These are phyloP conservation scores for Pyrus bretschneideri DNA, from an alignment of 306 rosid species.

Conservation along the genomic window DNA sequence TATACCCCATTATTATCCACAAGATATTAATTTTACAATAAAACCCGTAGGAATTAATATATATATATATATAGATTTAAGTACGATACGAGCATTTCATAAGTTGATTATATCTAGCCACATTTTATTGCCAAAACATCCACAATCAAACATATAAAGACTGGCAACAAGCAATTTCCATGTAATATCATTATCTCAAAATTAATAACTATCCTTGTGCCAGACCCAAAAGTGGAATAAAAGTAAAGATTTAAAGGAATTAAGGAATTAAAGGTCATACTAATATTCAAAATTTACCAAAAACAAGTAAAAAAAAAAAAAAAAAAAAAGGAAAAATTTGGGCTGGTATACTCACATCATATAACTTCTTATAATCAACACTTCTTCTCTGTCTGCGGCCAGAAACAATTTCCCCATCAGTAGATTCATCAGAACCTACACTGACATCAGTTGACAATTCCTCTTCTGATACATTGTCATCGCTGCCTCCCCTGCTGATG, in stretches of 20 bases:
- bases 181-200: background rate
- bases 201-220: background rate
- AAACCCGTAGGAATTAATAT: background rate
- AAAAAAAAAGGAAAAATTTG: background rate
- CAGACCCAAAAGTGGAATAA: background rate
- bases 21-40: background rate
- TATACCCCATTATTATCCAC: background rate
- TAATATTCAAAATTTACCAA: background rate
- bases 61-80: background rate
- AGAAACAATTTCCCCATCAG: conserved; percentile 39
- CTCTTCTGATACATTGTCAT: conserved; percentile 36
- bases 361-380: conserved; percentile 71
- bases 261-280: background rate
- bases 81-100: background rate
- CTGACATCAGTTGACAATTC: conserved; percentile 25
- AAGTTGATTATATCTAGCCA: background rate
- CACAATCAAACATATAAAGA: background rate
- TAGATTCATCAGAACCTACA: conserved; percentile 60
- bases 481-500: conserved; percentile 33
- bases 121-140: background rate
- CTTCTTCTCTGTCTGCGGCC: conserved; percentile 66
- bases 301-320: background rate
- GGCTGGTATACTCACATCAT: conserved; percentile 51
- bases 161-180: background rate
- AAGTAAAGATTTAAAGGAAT: background rate